Evolutionary conservation across 2,329 filamentous ascomycete species (phyloP), one percentile per base, ranked within the genome.

Genomic region (Sporothrix protearum): DNA sequence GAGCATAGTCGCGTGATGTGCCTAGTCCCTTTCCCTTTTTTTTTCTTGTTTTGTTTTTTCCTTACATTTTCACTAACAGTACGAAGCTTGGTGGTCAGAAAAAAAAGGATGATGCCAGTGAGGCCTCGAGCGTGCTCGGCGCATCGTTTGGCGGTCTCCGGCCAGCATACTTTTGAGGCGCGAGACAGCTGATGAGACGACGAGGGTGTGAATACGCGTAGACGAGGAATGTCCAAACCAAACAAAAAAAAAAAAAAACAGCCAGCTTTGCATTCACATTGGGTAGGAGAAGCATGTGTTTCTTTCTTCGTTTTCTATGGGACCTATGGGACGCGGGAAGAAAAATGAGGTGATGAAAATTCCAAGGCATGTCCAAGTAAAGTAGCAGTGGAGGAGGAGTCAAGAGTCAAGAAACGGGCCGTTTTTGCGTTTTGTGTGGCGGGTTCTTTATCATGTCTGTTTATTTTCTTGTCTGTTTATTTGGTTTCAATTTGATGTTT

Each of bases 51-150:
- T 63, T 6, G 53, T 49, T 28, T 57, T 55, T 14, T 12, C 16
- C n/a, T 30, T 55, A 39, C 36, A 10, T 63, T 9, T 8, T 22
- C 36, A 28, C 64, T 70, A 66, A 64, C 55, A 12, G 25, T 19
- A 5, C 59, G 7, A 75, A 91, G 89, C 79, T 91, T 77, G 87
- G 87, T 59, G 91, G 91, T 19, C 90, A 93, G 77, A 92, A 91
- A 80, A 90, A 88, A 77, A 90, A 92, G 71, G 86, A 89, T 72
- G 83, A 82, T 33, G 80, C 83, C 69, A 36, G 64, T 33, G 64
- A 67, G 7, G 85, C 83, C 72, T 55, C 82, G 19, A 81, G 85
- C 70, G 80, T 84, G 5, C 75, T 86, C 75, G 83, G 86, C 30
- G 83, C 86, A 25, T 86, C 84, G 76, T 89, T 90, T 78, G 83